Conservation (phyloP, 2,329 filamentous ascomycete species). For the Gliomastix tumulicola region DNA sequence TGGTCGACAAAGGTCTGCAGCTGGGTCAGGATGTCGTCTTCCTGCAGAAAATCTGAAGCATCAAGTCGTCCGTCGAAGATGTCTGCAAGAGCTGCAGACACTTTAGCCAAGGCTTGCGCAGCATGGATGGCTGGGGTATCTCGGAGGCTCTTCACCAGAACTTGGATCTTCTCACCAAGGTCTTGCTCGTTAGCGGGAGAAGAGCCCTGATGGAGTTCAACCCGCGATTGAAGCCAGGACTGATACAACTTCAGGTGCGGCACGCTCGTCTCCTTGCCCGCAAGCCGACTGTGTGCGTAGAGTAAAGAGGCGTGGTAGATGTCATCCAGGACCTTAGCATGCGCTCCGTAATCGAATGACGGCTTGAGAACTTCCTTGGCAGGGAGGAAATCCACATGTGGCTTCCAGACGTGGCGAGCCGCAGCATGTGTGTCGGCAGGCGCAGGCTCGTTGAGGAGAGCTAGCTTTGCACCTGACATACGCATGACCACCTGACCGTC, state of each 20-base stretch:
- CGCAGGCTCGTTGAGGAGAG: background rate
- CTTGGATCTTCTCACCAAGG: background rate
- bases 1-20: conserved; percentile 16
- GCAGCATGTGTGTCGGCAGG: background rate
- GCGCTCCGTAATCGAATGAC: conserved; percentile 12
- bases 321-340: conserved; percentile 1
- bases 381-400: background rate
- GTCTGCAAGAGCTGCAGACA: conserved; percentile 5
- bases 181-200: background rate
- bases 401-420: background rate
- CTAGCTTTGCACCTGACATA: background rate
- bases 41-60: conserved; percentile 19
- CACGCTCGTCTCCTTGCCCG: conserved; percentile 9
- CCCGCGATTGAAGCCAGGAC: conserved; percentile 17
- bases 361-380: background rate
- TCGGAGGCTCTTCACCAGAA: background rate
- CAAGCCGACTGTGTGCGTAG: conserved; percentile 2
- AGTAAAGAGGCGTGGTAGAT: background rate
- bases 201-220: conserved; percentile 3
- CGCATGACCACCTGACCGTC: background rate
- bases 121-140: background rate
- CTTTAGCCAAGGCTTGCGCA: background rate
- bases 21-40: conserved; percentile 18
- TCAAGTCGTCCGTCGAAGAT: conserved; percentile 15
- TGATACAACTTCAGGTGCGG: conserved; percentile 17